phyloP scores from a whole-genome alignment of 768 basidiomycete species.

The Xerocomus spinulosus region DNA sequence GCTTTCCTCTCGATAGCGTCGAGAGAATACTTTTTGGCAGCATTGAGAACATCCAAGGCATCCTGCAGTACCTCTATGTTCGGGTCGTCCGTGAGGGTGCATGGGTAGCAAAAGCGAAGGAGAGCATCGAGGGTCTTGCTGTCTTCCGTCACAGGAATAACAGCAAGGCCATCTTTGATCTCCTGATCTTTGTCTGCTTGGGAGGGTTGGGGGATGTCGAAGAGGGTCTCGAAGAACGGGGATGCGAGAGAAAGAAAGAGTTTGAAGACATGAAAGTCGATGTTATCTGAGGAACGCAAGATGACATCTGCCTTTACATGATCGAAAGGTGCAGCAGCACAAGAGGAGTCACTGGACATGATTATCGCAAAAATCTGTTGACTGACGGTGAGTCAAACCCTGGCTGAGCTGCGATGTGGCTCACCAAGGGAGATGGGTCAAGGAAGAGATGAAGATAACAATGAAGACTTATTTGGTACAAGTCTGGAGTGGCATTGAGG shows the following conservation, averaged over 20 bases:
- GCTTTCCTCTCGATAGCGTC: conserved; percentile 18
- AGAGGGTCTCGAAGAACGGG: conserved; percentile 31
- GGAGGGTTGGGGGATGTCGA: conserved; percentile 26
- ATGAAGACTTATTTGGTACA: no score
- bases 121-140: conserved; percentile 20
- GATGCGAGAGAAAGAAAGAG: conserved; percentile 31
- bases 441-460: no score
- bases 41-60: conserved; percentile 10
- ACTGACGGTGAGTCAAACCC: not conserved
- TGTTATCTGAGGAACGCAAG: conserved; percentile 22
- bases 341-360: not conserved
- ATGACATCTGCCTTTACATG: conserved; percentile 20
- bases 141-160: conserved; percentile 16
- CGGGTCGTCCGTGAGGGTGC: conserved; percentile 18
- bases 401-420: not conserved
- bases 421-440: not conserved
- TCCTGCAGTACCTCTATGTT: conserved; percentile 8
- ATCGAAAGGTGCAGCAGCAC: conserved; percentile 16
- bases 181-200: conserved; percentile 6
- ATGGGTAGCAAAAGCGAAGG: conserved; percentile 24
- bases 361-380: not conserved
- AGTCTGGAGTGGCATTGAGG: no score
- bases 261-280: conserved; percentile 30
- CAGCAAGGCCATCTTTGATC: conserved; percentile 11
- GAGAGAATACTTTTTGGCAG: conserved; percentile 20